phyloP scores from a whole-genome alignment of 2,329 filamentous ascomycete genomes.

The Paracamarosporium sp. region DNA sequence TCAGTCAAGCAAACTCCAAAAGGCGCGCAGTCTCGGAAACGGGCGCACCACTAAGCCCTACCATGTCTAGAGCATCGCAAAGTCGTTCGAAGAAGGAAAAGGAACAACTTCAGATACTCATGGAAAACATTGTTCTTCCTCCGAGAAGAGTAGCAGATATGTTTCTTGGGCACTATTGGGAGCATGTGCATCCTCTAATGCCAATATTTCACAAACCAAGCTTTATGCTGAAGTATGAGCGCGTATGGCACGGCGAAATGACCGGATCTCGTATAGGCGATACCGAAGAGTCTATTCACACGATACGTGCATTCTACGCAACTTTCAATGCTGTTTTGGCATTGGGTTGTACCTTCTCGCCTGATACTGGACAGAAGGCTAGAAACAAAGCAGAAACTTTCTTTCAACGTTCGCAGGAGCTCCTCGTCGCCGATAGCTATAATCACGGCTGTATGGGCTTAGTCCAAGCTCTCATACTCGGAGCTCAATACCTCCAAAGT shows the following conservation, averaged over 20 bases:
- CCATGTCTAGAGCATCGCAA: background rate
- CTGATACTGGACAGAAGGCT: conserved; percentile 8
- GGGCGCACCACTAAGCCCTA: background rate
- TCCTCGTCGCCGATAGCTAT: conserved; percentile 15
- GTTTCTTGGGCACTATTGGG: conserved; percentile 10
- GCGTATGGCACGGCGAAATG: conserved; percentile 1
- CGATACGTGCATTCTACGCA: conserved; percentile 14
- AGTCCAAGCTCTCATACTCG: conserved; percentile 32
- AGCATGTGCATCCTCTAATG: conserved; percentile 10
- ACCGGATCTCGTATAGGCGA: background rate
- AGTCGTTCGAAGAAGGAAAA: background rate
- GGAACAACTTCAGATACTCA: background rate
- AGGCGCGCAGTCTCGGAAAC: background rate
- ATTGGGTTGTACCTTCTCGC: conserved; percentile 22
- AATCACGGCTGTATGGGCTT: conserved; percentile 22
- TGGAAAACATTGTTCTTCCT: conserved; percentile 10
- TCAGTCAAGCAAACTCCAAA: background rate
- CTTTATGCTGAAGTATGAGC: conserved; percentile 4
- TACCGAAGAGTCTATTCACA: conserved; percentile 1
- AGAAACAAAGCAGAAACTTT: conserved; percentile 8
- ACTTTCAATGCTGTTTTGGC: conserved; percentile 31
- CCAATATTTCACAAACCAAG: conserved; percentile 10
- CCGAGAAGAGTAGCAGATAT: conserved; percentile 7
- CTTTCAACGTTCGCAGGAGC: conserved; percentile 17
- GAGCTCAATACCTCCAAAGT: conserved; percentile 32